Base-by-base conservation (phyloP, 2,329 filamentous ascomycete species). In the Escovopsis sp. region DNA sequence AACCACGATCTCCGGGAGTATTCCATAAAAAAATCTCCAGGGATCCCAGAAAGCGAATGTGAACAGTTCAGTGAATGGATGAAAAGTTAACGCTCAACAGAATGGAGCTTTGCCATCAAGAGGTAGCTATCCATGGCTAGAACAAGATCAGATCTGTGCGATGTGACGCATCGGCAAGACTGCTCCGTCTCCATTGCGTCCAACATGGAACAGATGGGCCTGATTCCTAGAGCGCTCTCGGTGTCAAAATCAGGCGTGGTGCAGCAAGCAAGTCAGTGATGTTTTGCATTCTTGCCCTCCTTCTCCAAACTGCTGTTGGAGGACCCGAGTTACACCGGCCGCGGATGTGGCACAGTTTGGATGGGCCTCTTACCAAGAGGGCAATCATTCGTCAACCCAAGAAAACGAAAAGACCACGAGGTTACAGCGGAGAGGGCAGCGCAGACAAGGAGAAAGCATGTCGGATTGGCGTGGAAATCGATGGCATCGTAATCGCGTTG, bases 141-240 rank as follows among this genome's bases (percentile, higher is more conserved):
- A 37, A 15, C 33, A 35, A 39, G 37, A 41, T 35, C 31, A 40
- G 37, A 41, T 41, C 39, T 42, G 40, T 42, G 31, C 29, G 35
- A 40, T 35, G 40, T 38, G 39, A 40, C 33, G 25, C 25, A 37
- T 40, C 36, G 29, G 18, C 14, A 18, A 36, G 31, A 11, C 13
- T 17, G 12, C 31, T 27, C 21, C 28, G 27, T 29, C 33, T 27
- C 15, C 25, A 14, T n/a, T 18, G 30, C 19, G n/a, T n/a, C n/a
- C n/a, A n/a, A n/a, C 16, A 16, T 13, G 28, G 14, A 18, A 25
- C 21, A 19, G 25, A 17, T 26, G 29, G 33, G 5, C n/a, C 16
- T 33, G 33, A 30, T 32, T 29, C 13, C 29, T 13, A 33, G 33
- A 26, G 33, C 19, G 28, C 30, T 11, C 33, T 35, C 33, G 28